phyloP scores from a whole-genome alignment of 345 rosid genomes.

The Pseudoturritis turrita region DNA sequence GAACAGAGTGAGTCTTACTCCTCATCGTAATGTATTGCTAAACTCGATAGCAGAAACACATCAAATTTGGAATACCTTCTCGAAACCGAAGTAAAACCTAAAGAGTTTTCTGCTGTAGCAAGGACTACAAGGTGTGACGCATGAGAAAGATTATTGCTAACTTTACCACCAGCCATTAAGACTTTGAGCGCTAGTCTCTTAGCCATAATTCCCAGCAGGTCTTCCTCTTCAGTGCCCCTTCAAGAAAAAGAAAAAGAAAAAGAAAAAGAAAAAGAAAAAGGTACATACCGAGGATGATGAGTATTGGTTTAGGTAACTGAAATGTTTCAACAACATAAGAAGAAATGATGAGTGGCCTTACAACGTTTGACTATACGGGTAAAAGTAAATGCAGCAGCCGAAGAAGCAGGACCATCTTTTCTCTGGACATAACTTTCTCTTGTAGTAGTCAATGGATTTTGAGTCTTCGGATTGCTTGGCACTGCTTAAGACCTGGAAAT shows the following conservation, averaged over 20 bases:
- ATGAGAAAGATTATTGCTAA: constrained; percentile 48
- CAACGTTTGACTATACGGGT: constrained; percentile 37
- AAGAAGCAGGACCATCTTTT: constrained; percentile 65
- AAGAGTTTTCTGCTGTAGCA: constrained; percentile 35
- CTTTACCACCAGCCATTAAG: constrained; percentile 72
- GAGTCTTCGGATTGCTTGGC: constrained; percentile 48
- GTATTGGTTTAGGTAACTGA: constrained; percentile 1
- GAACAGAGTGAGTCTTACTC: neutral
- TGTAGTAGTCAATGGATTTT: constrained; percentile 44
- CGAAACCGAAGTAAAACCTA: constrained; percentile 42
- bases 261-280: neutral
- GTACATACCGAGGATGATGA: neutral
- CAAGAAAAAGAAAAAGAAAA: constrained; percentile 18
- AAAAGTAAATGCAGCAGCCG: constrained; percentile 66
- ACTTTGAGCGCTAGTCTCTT: constrained; percentile 77
- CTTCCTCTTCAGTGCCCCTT: constrained; percentile 58
- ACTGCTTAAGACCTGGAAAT: constrained; percentile 67
- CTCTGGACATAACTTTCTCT: constrained; percentile 66
- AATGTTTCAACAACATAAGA: neutral
- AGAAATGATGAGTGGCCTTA: constrained; percentile 34
- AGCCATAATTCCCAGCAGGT: constrained; percentile 43
- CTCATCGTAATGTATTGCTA: neutral
- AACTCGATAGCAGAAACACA: neutral
- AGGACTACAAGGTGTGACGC: constrained; percentile 79
- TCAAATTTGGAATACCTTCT: constrained; percentile 37